Conservation (phyloP, 176 grass and related monocot species). For the Bonia amplexicaulis region DNA sequence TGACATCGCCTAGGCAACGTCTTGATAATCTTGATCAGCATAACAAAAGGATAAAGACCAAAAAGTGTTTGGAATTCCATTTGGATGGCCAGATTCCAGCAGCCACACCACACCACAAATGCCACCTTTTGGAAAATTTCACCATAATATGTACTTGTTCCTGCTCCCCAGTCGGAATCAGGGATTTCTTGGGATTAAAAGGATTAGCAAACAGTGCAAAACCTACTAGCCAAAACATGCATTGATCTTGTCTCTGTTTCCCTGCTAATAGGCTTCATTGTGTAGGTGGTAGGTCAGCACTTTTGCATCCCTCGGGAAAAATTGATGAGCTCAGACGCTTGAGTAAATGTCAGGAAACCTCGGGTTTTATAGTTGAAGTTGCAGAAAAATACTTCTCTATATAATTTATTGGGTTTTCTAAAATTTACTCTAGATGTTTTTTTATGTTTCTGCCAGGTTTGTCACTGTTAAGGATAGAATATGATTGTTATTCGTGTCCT, state of each 20-base stretch:
- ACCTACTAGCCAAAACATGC: not conserved
- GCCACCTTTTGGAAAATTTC: not conserved
- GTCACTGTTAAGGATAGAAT: not conserved
- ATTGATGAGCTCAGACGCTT: not conserved
- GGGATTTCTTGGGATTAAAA: not conserved
- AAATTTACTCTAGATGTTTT: not conserved
- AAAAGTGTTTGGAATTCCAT: not conserved
- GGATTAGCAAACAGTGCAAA: not conserved
- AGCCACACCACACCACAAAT: not conserved
- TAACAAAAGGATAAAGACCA: not conserved
- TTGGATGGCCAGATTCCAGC: not conserved
- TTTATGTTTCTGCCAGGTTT: slow-evolving; percentile 1
- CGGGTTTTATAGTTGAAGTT: not conserved
- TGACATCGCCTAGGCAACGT: too few relatives aligned
- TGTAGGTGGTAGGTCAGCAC: not conserved
- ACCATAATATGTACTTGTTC: not conserved
- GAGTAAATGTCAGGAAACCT: not conserved
- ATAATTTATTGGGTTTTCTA: not conserved
- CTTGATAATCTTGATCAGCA: not conserved
- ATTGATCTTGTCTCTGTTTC: not conserved
- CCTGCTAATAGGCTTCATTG: not conserved
- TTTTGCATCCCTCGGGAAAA: not conserved
- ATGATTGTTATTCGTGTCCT: too few relatives aligned
- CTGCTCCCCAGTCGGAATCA: not conserved
- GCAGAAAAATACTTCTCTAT: not conserved